These are phyloP conservation scores for Corniculantispora saksenae DNA, from an alignment of 2,329 filamentous ascomycete genomes.

Conservation along the genomic window DNA sequence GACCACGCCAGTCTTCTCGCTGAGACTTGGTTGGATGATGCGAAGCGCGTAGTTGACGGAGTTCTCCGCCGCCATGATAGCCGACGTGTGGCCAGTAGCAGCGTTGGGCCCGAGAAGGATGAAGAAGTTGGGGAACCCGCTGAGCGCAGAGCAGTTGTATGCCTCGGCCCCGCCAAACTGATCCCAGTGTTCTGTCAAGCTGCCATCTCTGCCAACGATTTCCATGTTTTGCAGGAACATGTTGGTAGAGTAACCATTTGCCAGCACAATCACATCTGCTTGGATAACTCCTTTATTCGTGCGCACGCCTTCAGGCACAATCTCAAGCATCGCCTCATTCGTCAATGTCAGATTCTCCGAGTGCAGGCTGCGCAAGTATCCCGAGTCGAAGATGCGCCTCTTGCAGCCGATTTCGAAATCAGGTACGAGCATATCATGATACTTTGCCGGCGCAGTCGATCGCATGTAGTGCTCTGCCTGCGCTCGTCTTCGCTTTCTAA, in stretches of 20 bases:
- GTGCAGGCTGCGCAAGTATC: slow-evolving; percentile 55
- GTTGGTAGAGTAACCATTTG: slow-evolving; percentile 61
- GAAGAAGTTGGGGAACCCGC: slow-evolving; percentile 67
- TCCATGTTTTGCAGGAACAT: slow-evolving; percentile 55
- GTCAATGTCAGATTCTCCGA: slow-evolving; percentile 48
- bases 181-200: slow-evolving; percentile 57
- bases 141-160: slow-evolving; percentile 59
- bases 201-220: slow-evolving; percentile 51
- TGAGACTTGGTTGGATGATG: slow-evolving; percentile 52
- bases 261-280: slow-evolving; percentile 62
- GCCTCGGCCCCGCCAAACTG: slow-evolving; percentile 61
- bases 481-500: no score
- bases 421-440: slow-evolving; percentile 62
- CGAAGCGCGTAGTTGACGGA: slow-evolving; percentile 60
- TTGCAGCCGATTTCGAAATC: slow-evolving; percentile 66
- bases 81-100: slow-evolving; percentile 60
- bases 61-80: slow-evolving; percentile 62
- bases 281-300: slow-evolving; percentile 42
- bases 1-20: slow-evolving; percentile 32
- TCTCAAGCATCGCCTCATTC: slow-evolving; percentile 48
- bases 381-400: slow-evolving; percentile 60
- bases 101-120: slow-evolving; percentile 64
- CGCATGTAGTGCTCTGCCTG: slow-evolving; percentile 40
- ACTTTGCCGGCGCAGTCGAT: slow-evolving; percentile 56
- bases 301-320: slow-evolving; percentile 45